Conservation (phyloP, 495 filamentous ascomycete genomes). For the Hypoxylon rickii region DNA sequence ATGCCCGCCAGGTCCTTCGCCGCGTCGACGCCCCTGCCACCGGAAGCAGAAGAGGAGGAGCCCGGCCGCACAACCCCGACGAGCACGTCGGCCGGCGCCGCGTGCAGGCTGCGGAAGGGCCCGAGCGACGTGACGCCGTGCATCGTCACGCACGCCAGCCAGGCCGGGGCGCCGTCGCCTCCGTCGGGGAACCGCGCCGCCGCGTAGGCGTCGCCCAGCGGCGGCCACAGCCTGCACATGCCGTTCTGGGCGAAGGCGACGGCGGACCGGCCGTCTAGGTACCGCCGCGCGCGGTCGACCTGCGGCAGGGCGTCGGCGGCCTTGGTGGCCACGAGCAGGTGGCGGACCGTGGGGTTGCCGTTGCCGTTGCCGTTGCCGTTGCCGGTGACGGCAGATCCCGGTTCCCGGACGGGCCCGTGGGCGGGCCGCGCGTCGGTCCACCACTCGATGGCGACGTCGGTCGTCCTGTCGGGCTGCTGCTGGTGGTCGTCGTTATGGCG, state of each 20-base stretch:
- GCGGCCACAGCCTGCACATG: constrained; percentile 71
- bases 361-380: constrained; percentile 55
- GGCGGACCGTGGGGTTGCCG: constrained; percentile 44
- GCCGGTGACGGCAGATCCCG: no score
- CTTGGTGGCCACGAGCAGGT: constrained; percentile 74
- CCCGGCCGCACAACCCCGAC: constrained; percentile 41
- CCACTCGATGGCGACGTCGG: constrained; percentile 59
- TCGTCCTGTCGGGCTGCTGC: constrained; percentile 41
- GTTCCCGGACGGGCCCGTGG: constrained; percentile 26
- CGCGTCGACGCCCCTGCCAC: no score
- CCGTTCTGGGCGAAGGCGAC: constrained; percentile 84
- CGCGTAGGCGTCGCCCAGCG: constrained; percentile 50
- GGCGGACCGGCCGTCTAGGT: constrained; percentile 65
- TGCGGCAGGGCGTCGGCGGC: constrained; percentile 63
- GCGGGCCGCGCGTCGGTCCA: constrained; percentile 40
- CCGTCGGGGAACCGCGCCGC: constrained; percentile 39
- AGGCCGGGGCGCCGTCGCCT: constrained; percentile 67
- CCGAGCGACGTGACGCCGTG: constrained; percentile 67
- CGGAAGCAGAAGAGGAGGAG: no score
- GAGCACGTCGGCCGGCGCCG: constrained; percentile 59
- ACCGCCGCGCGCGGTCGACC: constrained; percentile 61
- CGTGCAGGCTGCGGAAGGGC: constrained; percentile 67
- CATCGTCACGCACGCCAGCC: constrained; percentile 67
- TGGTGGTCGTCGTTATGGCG: constrained; percentile 38
- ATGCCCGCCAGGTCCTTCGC: constrained; percentile 33